These are phyloP conservation scores for Senecio squalidus DNA, from an alignment of 140 eudicot species.

Conservation along the genomic window DNA sequence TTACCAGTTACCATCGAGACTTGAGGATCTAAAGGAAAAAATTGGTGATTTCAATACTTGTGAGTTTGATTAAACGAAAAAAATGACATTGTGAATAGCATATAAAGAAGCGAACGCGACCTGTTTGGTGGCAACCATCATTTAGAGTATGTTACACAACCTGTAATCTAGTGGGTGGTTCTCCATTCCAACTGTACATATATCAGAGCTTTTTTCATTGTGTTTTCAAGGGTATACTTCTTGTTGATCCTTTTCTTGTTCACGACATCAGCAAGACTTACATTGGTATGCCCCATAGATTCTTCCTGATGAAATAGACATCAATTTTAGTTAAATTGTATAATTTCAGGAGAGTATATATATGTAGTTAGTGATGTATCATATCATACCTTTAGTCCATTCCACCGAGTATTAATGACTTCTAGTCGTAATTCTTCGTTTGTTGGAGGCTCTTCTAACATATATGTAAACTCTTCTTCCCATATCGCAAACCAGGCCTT, in stretches of 20 bases:
- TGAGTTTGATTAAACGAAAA: no score
- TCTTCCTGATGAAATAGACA: not conserved
- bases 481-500: not conserved
- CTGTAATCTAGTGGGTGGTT: not conserved
- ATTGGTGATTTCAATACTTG: no score
- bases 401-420: not conserved
- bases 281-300: not conserved
- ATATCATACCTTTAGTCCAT: not conserved
- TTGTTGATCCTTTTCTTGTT: not conserved
- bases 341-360: not conserved
- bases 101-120: not conserved
- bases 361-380: not conserved
- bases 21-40: no score
- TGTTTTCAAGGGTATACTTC: not conserved
- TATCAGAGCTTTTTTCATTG: not conserved
- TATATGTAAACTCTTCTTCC: not conserved
- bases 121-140: not conserved
- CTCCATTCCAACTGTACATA: constrained; percentile 7
- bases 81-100: not conserved
- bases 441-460: not conserved
- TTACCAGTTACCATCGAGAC: no score
- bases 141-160: not conserved
- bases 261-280: not conserved
- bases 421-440: not conserved
- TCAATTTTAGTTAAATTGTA: not conserved